A percentile compares a stretch with the other conserved stretches of the same genome.
Conservation (phyloP, 139 green algal genomes). For the Desmodesmus armatus region DNA sequence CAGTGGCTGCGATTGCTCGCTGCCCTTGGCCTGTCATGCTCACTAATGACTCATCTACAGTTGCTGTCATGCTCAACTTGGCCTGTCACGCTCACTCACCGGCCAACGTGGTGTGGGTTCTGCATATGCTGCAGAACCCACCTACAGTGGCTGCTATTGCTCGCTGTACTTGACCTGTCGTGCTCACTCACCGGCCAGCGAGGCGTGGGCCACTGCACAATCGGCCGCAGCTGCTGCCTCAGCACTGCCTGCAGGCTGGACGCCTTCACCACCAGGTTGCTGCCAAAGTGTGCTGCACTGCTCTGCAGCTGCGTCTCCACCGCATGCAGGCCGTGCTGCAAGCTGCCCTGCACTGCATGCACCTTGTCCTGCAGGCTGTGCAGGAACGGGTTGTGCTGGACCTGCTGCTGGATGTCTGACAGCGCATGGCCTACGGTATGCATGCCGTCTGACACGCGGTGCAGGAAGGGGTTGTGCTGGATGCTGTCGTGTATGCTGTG, state of each 20-base stretch:
- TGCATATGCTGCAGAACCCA: too few relatives aligned
- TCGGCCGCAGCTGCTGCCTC: conserved; percentile 29
- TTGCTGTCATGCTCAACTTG: too few relatives aligned
- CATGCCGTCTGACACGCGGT: background rate
- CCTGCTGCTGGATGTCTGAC: background rate
- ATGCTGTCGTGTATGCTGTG: conserved; percentile 26
- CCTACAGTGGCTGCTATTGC: too few relatives aligned
- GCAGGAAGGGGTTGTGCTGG: background rate
- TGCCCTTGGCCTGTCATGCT: too few relatives aligned
- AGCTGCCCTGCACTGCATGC: conserved; percentile 7
- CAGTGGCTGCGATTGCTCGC: too few relatives aligned
- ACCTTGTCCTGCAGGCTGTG: conserved; percentile 36
- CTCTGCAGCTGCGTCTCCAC: conserved; percentile 38
- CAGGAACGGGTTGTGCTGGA: background rate
- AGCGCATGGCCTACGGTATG: background rate
- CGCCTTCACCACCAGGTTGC: conserved; percentile 10
- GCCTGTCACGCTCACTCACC: conserved; percentile 58
- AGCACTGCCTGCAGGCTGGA: background rate
- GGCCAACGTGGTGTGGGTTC: conserved; percentile 60
- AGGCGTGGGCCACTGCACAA: conserved; percentile 42
- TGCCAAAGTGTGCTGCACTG: conserved; percentile 13
- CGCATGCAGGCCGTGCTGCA: conserved; percentile 56
- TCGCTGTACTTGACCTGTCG: too few relatives aligned
- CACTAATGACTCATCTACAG: too few relatives aligned
- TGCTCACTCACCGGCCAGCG: conserved; percentile 67